Evolutionary conservation across 768 basidiomycete genomes (phyloP).

Genomic region (Lentinus brumalis): DNA sequence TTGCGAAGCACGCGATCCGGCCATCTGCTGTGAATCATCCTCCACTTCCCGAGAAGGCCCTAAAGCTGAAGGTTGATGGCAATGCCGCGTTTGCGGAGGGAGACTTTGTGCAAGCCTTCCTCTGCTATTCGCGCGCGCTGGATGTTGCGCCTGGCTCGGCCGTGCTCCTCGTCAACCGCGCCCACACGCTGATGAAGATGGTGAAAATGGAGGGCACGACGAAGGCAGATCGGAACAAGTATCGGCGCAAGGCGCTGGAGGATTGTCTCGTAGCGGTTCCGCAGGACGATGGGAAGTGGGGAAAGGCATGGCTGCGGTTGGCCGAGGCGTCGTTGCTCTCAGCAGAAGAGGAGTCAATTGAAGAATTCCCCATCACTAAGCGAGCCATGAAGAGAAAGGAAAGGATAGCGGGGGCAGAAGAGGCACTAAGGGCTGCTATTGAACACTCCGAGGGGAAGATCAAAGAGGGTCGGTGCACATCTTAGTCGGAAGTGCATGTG

Average conservation of each 20-base stretch:
- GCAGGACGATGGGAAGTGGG: neutral
- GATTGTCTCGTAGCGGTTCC: neutral
- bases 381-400: neutral
- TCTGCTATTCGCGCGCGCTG: neutral
- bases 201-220: neutral
- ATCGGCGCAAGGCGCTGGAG: neutral
- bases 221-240: neutral
- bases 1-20: neutral
- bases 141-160: neutral
- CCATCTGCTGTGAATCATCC: neutral
- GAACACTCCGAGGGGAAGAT: neutral
- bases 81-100: neutral
- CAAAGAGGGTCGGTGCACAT: neutral
- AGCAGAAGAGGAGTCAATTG: neutral
- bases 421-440: neutral
- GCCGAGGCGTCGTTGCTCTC: neutral
- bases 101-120: neutral
- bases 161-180: neutral
- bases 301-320: neutral
- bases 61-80: neutral
- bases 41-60: neutral
- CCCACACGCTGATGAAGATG: neutral
- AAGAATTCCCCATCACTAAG: neutral
- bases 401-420: neutral
- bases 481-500: neutral